These are phyloP conservation scores for Penicillium malachiteum DNA, from an alignment of 495 filamentous ascomycete species.

Conservation along the genomic window DNA sequence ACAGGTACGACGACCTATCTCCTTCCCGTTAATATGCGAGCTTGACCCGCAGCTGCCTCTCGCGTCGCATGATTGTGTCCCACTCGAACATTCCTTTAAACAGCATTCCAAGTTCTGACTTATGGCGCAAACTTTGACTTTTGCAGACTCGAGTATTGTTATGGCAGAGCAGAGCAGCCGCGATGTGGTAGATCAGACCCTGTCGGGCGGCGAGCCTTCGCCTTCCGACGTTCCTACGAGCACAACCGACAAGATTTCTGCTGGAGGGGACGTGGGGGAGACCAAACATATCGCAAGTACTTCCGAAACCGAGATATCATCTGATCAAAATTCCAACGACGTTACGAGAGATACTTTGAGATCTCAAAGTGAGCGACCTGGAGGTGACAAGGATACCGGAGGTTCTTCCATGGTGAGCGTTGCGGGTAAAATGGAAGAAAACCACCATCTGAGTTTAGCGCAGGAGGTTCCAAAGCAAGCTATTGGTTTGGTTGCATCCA, in stretches of 20 bases:
- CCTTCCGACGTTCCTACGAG: conserved; percentile 72
- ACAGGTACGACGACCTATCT: conserved; percentile 43
- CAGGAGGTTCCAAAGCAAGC: conserved; percentile 39
- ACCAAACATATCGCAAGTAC: conserved; percentile 41
- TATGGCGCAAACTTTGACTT: conserved; percentile 29
- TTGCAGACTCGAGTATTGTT: conserved; percentile 65
- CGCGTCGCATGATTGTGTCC: conserved; percentile 13
- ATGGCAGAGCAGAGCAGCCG: conserved; percentile 76
- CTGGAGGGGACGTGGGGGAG: conserved; percentile 56
- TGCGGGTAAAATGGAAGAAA: background rate
- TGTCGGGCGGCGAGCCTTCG: conserved; percentile 71
- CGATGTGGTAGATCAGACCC: conserved; percentile 77
- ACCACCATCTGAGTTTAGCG: conserved; percentile 20
- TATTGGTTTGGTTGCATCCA: conserved; percentile 35
- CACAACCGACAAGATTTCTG: conserved; percentile 53
- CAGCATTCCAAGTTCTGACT: conserved; percentile 32
- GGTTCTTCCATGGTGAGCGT: conserved; percentile 34
- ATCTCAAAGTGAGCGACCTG: conserved; percentile 21
- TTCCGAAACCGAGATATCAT: conserved; percentile 27
- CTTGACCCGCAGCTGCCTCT: conserved; percentile 21
- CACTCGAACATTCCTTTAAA: conserved; percentile 12
- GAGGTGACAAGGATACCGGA: conserved; percentile 31
- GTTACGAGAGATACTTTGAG: conserved; percentile 21
- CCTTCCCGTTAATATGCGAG: conserved; percentile 17
- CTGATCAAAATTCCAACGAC: conserved; percentile 26